Conservation (phyloP, 805 yeast species). For the Middelhovenomyces tepae region DNA sequence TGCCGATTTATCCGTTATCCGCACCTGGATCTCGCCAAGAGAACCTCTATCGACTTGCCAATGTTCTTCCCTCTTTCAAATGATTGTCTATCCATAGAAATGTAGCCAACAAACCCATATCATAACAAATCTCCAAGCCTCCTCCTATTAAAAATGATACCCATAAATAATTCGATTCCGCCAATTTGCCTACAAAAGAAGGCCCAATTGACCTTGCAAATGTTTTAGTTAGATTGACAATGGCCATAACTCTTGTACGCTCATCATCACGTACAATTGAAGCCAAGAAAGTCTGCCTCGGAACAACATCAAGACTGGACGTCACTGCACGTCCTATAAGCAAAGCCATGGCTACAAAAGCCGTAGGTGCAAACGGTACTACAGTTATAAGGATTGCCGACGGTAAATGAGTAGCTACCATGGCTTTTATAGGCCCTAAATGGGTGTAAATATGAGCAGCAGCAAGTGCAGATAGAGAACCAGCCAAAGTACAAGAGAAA, state of each 20-base stretch:
- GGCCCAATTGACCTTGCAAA: constrained; percentile 81
- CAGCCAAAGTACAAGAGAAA: constrained; percentile 50
- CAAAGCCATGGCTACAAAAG: constrained; percentile 40
- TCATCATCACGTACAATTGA: constrained; percentile 55
- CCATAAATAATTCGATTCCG: constrained; percentile 31
- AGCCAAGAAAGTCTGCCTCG: constrained; percentile 73
- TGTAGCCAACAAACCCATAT: constrained; percentile 19
- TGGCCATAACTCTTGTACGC: constrained; percentile 70
- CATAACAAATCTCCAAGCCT: constrained; percentile 24
- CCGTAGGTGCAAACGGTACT: constrained; percentile 39
- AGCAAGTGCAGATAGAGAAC: constrained; percentile 64
- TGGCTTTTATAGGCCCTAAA: constrained; percentile 74
- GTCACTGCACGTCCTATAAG: constrained; percentile 52
- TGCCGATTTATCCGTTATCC: no score
- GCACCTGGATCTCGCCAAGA: no score
- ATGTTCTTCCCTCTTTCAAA: no score
- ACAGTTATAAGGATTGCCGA: constrained; percentile 55
- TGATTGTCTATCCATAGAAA: constrained; percentile 5
- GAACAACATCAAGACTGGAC: constrained; percentile 84
- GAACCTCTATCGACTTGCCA: no score
- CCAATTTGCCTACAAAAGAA: constrained; percentile 64
- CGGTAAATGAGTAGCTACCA: constrained; percentile 66
- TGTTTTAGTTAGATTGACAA: constrained; percentile 80
- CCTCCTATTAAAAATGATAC: constrained; percentile 29
- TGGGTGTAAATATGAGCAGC: constrained; percentile 60